A percentile compares a stretch with the other conserved stretches of the same genome.
phyloP scores from a whole-genome alignment of 2,329 filamentous ascomycete genomes.

The Aspergillus quadricinctus region DNA sequence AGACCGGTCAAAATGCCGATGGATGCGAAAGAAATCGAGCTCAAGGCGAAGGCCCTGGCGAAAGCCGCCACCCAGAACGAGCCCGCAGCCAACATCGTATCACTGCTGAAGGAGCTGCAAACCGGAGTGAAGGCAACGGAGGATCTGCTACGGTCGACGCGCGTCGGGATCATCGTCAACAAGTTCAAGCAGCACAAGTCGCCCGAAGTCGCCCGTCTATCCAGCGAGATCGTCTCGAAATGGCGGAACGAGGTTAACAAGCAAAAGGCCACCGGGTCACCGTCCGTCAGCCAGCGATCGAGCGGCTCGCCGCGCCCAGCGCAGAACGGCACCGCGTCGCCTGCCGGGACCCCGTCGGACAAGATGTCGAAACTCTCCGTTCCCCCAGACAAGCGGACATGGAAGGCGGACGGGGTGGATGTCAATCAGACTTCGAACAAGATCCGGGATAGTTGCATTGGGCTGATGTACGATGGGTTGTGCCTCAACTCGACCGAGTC shows the following conservation, averaged over 20 bases:
- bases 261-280: constrained; percentile 41
- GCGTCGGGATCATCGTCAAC: constrained; percentile 84
- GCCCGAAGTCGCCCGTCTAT: constrained; percentile 64
- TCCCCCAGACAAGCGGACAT: constrained; percentile 71
- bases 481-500: constrained; percentile 60
- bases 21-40: constrained; percentile 77
- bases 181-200: constrained; percentile 80
- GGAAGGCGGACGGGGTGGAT: constrained; percentile 75
- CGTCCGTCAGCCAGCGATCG: constrained; percentile 35
- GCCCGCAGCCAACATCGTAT: constrained; percentile 65
- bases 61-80: constrained; percentile 76
- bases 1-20: constrained; percentile 43
- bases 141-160: constrained; percentile 84
- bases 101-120: constrained; percentile 73
- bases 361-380: constrained; percentile 52
- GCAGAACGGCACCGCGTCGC: constrained; percentile 52
- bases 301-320: constrained; percentile 42
- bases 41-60: constrained; percentile 70
- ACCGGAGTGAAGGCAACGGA: constrained; percentile 79
- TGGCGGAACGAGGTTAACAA: constrained; percentile 46
- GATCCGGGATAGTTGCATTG: constrained; percentile 78
- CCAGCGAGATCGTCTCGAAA: constrained; percentile 78
- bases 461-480: constrained; percentile 89
- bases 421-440: constrained; percentile 68
- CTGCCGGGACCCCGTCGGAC: constrained; percentile 44